phyloP scores from a whole-genome alignment of 768 basidiomycete genomes.

The Vishniacozyma victoriae region DNA sequence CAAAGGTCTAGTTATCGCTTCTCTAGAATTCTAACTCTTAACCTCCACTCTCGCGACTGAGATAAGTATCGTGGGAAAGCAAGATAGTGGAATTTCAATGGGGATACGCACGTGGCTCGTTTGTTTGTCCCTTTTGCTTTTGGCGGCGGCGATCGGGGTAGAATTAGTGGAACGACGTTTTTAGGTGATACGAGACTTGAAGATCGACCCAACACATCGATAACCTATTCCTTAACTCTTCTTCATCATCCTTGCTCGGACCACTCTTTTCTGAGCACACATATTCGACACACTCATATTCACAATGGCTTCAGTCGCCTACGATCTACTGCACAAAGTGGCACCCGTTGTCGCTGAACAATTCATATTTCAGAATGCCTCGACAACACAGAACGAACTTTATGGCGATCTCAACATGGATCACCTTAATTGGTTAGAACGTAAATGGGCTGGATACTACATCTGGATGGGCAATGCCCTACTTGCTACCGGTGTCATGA shows the following conservation, averaged over 20 bases:
- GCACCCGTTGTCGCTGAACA: constrained; percentile 40
- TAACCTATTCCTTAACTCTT: not conserved
- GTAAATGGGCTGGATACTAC: constrained; percentile 77
- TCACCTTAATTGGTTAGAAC: constrained; percentile 52
- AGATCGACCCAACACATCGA: too few species aligned
- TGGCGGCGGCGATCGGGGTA: not conserved
- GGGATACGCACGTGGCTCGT: not conserved
- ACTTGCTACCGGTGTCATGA: constrained; percentile 87
- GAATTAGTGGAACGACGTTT: not conserved
- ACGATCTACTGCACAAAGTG: constrained; percentile 33
- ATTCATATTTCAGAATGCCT: constrained; percentile 62
- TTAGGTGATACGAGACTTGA: too few species aligned
- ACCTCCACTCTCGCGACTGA: too few species aligned
- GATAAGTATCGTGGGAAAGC: too few species aligned
- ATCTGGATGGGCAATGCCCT: constrained; percentile 78
- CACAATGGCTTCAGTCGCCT: constrained; percentile 23
- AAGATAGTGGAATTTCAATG: not conserved
- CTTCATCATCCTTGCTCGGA: not conserved
- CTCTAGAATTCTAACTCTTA: too few species aligned
- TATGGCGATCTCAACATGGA: constrained; percentile 43
- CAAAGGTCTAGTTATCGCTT: too few species aligned
- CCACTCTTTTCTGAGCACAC: constrained; percentile 3
- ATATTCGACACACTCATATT: not conserved
- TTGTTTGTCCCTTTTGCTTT: not conserved
- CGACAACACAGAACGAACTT: constrained; percentile 73